phyloP scores from a whole-genome alignment of 1,284 basidiomycete species.

The Leccinum cinnamomeum region DNA sequence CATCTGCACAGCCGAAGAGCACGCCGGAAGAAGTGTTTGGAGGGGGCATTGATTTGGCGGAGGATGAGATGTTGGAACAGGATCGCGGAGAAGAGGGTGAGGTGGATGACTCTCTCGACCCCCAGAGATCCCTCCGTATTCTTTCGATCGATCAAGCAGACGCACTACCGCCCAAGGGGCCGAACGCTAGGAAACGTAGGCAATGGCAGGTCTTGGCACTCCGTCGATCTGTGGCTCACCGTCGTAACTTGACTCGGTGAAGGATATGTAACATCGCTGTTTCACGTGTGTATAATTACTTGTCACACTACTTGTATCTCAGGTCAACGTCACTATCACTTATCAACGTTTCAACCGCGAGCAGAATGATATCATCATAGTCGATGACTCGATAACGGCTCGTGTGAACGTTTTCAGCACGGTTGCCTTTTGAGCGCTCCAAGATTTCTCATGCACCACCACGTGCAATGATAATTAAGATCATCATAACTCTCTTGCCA shows the following conservation, averaged over 20 bases:
- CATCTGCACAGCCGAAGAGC: conserved; percentile 37
- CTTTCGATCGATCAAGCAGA: conserved; percentile 31
- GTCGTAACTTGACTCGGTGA: conserved; percentile 18
- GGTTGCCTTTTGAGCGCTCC: not conserved
- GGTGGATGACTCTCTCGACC: conserved; percentile 67
- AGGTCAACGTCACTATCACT: not conserved
- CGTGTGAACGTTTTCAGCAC: not conserved
- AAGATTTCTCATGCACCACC: not conserved
- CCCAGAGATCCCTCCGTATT: conserved; percentile 42
- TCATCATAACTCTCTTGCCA: not conserved
- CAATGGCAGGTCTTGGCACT: conserved; percentile 32
- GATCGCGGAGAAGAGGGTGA: conserved; percentile 75
- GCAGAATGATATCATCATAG: not conserved
- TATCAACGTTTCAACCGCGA: not conserved
- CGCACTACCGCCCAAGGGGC: conserved; percentile 16
- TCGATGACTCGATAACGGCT: not conserved
- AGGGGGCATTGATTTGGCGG: conserved; percentile 66
- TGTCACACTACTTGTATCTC: not conserved
- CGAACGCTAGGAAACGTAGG: conserved; percentile 30
- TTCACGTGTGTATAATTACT: not conserved
- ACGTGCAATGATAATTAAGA: not conserved
- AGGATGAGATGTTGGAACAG: conserved; percentile 74
- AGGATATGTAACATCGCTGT: not conserved
- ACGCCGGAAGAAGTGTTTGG: conserved; percentile 65
- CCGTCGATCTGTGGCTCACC: conserved; percentile 29